Conservation (phyloP, 495 filamentous ascomycete species). For the Collariella sp. region DNA sequence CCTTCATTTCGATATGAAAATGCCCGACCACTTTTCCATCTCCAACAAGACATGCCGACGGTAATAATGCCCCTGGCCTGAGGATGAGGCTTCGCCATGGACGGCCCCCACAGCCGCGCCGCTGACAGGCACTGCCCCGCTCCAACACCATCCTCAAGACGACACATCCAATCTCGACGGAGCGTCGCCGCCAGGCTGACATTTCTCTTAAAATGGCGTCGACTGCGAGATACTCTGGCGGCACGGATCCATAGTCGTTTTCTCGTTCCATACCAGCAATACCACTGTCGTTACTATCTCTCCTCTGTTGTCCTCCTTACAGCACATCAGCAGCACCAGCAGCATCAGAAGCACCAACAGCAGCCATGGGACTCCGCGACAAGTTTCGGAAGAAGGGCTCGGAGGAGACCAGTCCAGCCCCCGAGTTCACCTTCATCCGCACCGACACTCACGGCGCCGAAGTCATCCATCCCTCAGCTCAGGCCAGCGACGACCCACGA, state of each 20-base stretch:
- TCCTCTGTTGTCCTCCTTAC: background rate
- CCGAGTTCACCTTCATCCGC: conserved; percentile 76
- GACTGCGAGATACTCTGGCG: background rate
- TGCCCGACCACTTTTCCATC: too few species aligned
- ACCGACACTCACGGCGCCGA: conserved; percentile 76
- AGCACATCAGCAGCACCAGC: background rate
- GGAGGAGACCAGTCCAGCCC: conserved; percentile 39
- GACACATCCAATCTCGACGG: background rate
- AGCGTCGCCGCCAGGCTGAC: conserved; percentile 6
- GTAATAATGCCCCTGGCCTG: too few species aligned
- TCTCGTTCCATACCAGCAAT: background rate
- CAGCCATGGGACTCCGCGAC: conserved; percentile 60
- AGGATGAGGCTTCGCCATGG: background rate
- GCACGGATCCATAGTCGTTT: background rate
- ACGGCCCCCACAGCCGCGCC: background rate
- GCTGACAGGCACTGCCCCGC: conserved; percentile 9
- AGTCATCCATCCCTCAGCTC: conserved; percentile 50
- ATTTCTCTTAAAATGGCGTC: conserved; percentile 6
- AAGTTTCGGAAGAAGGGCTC: conserved; percentile 59
- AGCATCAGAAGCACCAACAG: background rate
- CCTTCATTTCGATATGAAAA: too few species aligned
- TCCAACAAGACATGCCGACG: too few species aligned
- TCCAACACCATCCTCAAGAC: background rate
- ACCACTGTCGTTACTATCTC: background rate
- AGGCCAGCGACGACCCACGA: conserved; percentile 37